phyloP scores from a whole-genome alignment of 1,284 basidiomycete species.

The Apiotrichum porosum region DNA sequence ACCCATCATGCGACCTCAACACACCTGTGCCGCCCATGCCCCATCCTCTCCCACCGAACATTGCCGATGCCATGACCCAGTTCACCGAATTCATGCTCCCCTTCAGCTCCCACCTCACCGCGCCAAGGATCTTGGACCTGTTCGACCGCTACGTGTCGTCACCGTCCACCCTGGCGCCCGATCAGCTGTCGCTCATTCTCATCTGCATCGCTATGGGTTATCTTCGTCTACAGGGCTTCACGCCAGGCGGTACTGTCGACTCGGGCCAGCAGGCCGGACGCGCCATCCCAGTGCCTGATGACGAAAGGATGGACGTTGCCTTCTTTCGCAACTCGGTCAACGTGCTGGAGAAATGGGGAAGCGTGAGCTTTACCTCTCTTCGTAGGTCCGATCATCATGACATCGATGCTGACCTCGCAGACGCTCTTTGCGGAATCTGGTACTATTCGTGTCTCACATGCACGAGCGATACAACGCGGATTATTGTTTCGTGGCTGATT shows the following conservation, averaged over 20 bases:
- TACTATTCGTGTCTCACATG: constrained; percentile 15
- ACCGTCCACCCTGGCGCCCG: constrained; percentile 9
- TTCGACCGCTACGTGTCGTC: constrained; percentile 12
- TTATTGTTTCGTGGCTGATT: constrained; percentile 17
- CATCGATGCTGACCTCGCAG: constrained; percentile 8
- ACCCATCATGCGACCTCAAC: constrained; percentile 11
- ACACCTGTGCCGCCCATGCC: constrained; percentile 12
- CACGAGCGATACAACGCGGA: constrained; percentile 6
- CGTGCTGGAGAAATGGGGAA: constrained; percentile 12
- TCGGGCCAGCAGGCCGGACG: not conserved
- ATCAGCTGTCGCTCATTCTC: constrained; percentile 11
- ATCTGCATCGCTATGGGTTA: constrained; percentile 13
- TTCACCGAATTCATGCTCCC: constrained; percentile 15
- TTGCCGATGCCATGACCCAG: constrained; percentile 9
- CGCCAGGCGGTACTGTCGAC: not conserved
- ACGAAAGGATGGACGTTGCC: constrained; percentile 12
- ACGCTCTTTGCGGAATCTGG: constrained; percentile 10
- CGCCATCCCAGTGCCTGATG: not conserved
- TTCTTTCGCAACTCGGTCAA: constrained; percentile 13
- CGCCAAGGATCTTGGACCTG: constrained; percentile 8
- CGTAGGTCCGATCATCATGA: constrained; percentile 14
- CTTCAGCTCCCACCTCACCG: constrained; percentile 16
- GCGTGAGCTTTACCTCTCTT: constrained; percentile 15
- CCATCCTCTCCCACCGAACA: constrained; percentile 2
- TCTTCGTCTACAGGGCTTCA: constrained; percentile 9